Base-by-base conservation (phyloP, 345 rosid genomes). In the Alliaria petiolata region DNA sequence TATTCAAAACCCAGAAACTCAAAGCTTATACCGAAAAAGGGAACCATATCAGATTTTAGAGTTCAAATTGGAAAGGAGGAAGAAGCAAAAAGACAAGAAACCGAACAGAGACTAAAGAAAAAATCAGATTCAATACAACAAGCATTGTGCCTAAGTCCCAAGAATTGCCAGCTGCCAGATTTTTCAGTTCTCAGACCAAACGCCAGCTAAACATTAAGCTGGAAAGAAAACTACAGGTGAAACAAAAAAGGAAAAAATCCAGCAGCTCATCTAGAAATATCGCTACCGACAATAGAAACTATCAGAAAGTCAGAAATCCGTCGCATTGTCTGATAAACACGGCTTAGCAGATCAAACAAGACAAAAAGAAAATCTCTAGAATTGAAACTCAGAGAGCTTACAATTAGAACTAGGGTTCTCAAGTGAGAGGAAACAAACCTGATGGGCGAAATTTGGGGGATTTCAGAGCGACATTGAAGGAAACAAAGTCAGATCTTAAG, bases 381-480 rank as follows among this genome's bases (percentile, higher is more conserved):
- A 62, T 33, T 2, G 5, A 46, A 15, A 56, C 34, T 13, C 22
- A 47, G 19, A 20, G 62, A 56, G 22, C 58, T 36, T 17, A 11
- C 7, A 28, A 8, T 15, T 9, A 57, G n/a, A 57, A 74, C 39
- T 67, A 75, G 78, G 78, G 69, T 67, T 75, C 46, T 3, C 0
- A 53, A 60, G 36, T 28, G 46, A 49, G 49, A 57, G 61, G n/a
- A 75, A 60, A 6, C 8, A 61, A 3, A 67, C 78, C 74, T 75
- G 63, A 52, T 31, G 56, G 55, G 22, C 26, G 2, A 31, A 45
- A 17, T 17, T 70, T 50, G 0, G 19, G 62, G 63, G 71, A 11
- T 58, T 64, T 74, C 78, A 74, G 74, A 67, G 69, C 35, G 51
- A 17, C 78, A 75, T 75, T 69, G 74, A 61, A 67, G 51, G 49